Evolutionary conservation across 2,329 filamentous ascomycete species (phyloP).

Genomic region (Fonsecaea pedrosoi): DNA sequence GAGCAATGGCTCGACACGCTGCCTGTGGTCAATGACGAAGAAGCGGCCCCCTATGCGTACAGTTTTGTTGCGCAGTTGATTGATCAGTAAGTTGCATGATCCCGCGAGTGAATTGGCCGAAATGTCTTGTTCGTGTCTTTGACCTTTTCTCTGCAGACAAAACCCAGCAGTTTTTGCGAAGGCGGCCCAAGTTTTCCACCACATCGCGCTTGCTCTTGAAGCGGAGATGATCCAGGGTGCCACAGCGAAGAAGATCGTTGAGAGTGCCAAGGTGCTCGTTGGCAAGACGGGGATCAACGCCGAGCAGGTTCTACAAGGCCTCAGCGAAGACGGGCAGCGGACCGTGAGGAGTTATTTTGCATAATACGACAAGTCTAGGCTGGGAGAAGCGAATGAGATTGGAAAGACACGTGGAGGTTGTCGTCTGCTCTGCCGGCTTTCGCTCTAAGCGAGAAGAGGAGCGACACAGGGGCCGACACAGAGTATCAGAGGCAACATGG

Average conservation of each 20-base stretch:
- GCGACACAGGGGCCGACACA: not conserved
- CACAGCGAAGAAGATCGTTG: constrained; percentile 77
- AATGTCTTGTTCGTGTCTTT: constrained; percentile 9
- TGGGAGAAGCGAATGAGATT: not conserved
- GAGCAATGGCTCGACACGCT: constrained; percentile 89
- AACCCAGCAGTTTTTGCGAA: constrained; percentile 75
- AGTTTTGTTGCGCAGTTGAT: constrained; percentile 90
- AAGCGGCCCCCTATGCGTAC: constrained; percentile 95
- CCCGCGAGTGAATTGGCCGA: not conserved
- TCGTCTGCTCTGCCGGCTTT: not conserved
- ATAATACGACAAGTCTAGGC: constrained; percentile 12
- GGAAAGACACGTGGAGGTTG: not conserved
- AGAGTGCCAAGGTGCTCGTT: constrained; percentile 78
- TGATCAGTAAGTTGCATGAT: constrained; percentile 75
- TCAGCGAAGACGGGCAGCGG: constrained; percentile 80
- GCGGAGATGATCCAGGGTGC: constrained; percentile 87
- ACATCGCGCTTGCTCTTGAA: constrained; percentile 86
- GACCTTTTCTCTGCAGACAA: constrained; percentile 64
- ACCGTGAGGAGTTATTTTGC: constrained; percentile 78
- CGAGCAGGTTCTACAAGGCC: constrained; percentile 73
- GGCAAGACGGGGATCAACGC: constrained; percentile 76
- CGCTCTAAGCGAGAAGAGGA: not conserved
- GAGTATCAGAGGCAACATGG: not conserved
- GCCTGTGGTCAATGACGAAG: constrained; percentile 92
- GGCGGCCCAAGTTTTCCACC: constrained; percentile 82